These are phyloP conservation scores for Kwoniella pini DNA, from an alignment of 768 basidiomycete species.

Conservation along the genomic window DNA sequence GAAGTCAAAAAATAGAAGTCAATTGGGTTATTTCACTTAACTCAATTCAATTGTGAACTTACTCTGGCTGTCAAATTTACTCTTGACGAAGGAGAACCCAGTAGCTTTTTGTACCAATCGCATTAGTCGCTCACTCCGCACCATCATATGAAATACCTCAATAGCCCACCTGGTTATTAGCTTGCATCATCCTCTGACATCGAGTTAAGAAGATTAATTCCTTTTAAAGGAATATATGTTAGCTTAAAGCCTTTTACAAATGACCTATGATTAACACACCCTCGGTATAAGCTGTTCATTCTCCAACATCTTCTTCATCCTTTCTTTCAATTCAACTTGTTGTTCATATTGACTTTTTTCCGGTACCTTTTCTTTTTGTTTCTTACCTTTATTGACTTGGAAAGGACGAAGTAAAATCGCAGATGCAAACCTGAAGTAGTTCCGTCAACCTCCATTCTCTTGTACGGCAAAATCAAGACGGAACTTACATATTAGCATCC, in stretches of 20 bases:
- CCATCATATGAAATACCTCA: no score
- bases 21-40: no score
- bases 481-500: conserved; percentile 51
- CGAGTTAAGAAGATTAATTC: conserved; percentile 53
- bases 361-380: conserved; percentile 29
- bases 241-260: not conserved
- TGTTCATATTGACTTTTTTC: conserved; percentile 53
- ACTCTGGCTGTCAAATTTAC: conserved; percentile 83
- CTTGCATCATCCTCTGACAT: conserved; percentile 57
- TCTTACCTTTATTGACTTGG: conserved; percentile 39
- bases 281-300: conserved; percentile 55
- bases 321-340: conserved; percentile 54
- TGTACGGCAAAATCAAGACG: not conserved
- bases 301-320: conserved; percentile 55
- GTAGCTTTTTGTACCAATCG: conserved; percentile 59
- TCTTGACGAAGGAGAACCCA: conserved; percentile 84
- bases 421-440: conserved; percentile 56
- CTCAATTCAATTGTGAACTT: no score
- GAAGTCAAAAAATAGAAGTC: no score
- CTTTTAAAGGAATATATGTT: conserved; percentile 14
- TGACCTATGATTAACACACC: conserved; percentile 61
- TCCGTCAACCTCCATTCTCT: not conserved
- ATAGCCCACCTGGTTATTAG: conserved; percentile 58
- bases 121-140: not conserved
- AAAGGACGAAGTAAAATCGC: conserved; percentile 55